Evolutionary conservation across 768 basidiomycete species (phyloP).

Genomic region (Podaxis rugospora): DNA sequence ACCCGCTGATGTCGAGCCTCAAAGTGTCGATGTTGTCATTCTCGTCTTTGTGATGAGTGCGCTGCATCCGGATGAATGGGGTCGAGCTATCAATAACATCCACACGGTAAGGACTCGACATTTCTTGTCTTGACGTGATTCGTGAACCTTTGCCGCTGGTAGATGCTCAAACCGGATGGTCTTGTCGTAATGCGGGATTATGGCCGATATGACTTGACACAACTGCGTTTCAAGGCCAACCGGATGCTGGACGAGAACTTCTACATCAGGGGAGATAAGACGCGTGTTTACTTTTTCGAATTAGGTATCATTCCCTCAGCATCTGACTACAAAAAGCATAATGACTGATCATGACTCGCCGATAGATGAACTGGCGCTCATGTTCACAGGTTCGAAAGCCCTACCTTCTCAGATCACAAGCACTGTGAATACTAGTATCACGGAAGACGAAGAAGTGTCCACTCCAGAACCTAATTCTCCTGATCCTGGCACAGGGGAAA

Average conservation of each 20-base stretch:
- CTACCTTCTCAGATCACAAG: slow-evolving; percentile 28
- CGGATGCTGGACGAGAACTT: slow-evolving; percentile 91
- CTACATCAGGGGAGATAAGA: slow-evolving; percentile 96
- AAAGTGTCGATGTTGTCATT: slow-evolving; percentile 82
- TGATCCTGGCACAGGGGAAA: not conserved
- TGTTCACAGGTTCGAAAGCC: slow-evolving; percentile 65
- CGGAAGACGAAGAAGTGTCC: slow-evolving; percentile 29
- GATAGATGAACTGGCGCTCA: slow-evolving; percentile 70
- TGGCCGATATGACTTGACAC: slow-evolving; percentile 91
- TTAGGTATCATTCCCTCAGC: slow-evolving; percentile 44
- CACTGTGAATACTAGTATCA: slow-evolving; percentile 25
- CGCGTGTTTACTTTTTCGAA: slow-evolving; percentile 96
- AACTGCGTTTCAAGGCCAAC: slow-evolving; percentile 86
- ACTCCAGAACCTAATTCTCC: not conserved
- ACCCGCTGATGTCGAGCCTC: slow-evolving; percentile 59
- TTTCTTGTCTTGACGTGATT: not conserved
- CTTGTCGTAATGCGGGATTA: slow-evolving; percentile 87
- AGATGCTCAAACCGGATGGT: slow-evolving; percentile 93
- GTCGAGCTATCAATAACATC: slow-evolving; percentile 73
- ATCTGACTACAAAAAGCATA: not conserved
- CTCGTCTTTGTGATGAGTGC: slow-evolving; percentile 94
- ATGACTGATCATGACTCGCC: slow-evolving; percentile 3
- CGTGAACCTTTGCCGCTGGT: not conserved
- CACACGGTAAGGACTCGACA: slow-evolving; percentile 46
- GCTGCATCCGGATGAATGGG: slow-evolving; percentile 92